A percentile compares a stretch with the other conserved stretches of the same genome.
phyloP scores from a whole-genome alignment of 139 green algal genomes.

The Chlamydomonas sp. region DNA sequence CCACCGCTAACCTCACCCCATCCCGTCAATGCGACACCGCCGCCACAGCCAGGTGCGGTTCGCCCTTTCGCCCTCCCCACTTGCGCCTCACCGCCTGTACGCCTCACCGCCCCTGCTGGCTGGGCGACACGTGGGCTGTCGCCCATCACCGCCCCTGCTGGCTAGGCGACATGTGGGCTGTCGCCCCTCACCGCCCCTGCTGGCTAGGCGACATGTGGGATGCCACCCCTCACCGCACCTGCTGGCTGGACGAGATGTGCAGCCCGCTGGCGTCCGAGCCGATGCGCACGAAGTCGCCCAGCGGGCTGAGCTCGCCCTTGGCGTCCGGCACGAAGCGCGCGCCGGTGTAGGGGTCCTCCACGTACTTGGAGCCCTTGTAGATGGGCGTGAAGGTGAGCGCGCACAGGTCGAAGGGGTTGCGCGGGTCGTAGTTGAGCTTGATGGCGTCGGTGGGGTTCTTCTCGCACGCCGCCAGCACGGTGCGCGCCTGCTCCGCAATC shows the following conservation, averaged over 20 bases:
- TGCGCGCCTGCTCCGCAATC: slow-evolving; percentile 79
- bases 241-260: slow-evolving; percentile 67
- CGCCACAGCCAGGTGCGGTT: no score
- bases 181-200: background rate
- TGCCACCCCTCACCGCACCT: slow-evolving; percentile 11
- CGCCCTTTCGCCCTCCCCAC: no score
- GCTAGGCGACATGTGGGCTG: no score
- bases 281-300: slow-evolving; percentile 90
- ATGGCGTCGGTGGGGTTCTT: slow-evolving; percentile 88
- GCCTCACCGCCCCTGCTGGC: no score
- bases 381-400: slow-evolving; percentile 94
- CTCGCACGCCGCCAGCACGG: slow-evolving; percentile 95
- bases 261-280: slow-evolving; percentile 91
- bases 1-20: no score
- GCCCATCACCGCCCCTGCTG: no score
- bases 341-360: slow-evolving; percentile 88
- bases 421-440: slow-evolving; percentile 94
- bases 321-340: slow-evolving; percentile 90
- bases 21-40: no score
- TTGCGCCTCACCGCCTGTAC: no score
- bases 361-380: slow-evolving; percentile 85
- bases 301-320: slow-evolving; percentile 82
- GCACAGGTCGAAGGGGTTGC: slow-evolving; percentile 99
- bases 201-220: no score
- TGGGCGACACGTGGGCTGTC: no score